Evolutionary conservation across 768 basidiomycete genomes (phyloP).

Genomic region (Hebeloma cylindrosporum): DNA sequence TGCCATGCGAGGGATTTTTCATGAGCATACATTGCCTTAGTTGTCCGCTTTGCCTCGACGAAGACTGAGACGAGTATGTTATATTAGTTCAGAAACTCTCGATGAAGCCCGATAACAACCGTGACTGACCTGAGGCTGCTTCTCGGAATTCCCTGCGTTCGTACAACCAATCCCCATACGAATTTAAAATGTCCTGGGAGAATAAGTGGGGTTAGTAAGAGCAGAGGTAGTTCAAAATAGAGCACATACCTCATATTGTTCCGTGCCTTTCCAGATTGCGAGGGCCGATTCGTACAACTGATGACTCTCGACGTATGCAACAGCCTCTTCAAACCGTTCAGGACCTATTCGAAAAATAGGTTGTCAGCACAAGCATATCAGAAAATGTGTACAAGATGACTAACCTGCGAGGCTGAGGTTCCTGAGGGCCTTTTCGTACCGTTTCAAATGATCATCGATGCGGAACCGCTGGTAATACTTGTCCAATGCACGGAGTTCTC

Average conservation of each 20-base stretch:
- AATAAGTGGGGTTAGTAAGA: background rate
- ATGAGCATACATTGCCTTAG: conserved; percentile 84
- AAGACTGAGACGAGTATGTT: conserved; percentile 56
- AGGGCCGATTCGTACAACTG: conserved; percentile 75
- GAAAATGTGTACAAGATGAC: conserved; percentile 2
- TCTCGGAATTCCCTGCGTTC: conserved; percentile 81
- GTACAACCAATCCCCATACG: conserved; percentile 87
- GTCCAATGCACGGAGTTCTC: conserved; percentile 80
- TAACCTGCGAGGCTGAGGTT: conserved; percentile 76
- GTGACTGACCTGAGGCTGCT: conserved; percentile 72
- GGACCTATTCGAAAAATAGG: conserved; percentile 43
- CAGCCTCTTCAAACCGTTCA: conserved; percentile 75
- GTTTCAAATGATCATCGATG: conserved; percentile 90
- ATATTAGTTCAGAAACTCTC: conserved; percentile 4
- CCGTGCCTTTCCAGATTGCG: conserved; percentile 67
- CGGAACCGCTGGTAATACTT: conserved; percentile 82
- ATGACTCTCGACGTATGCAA: conserved; percentile 77
- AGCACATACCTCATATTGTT: conserved; percentile 56
- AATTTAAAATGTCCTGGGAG: conserved; percentile 60
- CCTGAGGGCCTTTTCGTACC: conserved; percentile 68
- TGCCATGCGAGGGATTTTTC: conserved; percentile 90
- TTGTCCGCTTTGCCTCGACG: conserved; percentile 56
- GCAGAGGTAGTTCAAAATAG: background rate
- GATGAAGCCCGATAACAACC: background rate
- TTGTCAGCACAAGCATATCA: background rate